Percentiles rank a stretch among this genome's conserved stretches.
Conservation (phyloP, 495 filamentous ascomycete genomes). For the Penicillium roqueforti region DNA sequence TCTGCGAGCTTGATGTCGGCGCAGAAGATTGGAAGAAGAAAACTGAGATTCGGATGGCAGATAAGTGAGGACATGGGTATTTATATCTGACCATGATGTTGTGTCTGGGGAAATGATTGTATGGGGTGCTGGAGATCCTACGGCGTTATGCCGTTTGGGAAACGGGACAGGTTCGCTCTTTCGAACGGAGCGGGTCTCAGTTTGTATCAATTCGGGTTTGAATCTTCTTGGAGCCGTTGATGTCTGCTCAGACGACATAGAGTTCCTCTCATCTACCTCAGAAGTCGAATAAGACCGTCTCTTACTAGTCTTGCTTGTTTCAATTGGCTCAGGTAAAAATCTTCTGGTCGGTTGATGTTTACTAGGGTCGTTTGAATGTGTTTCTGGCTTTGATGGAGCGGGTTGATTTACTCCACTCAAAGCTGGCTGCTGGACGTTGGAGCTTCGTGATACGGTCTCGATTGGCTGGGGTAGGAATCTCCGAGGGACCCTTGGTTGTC, state of each 20-base stretch:
- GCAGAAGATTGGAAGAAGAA: slow-evolving; percentile 43
- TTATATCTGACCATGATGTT: neutral
- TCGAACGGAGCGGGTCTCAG: slow-evolving; percentile 46
- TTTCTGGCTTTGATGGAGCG: slow-evolving; percentile 6
- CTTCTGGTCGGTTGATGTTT: slow-evolving; percentile 15
- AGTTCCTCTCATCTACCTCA: slow-evolving; percentile 10
- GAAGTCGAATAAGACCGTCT: slow-evolving; percentile 3
- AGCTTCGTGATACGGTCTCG: slow-evolving; percentile 59
- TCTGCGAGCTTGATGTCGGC: slow-evolving; percentile 37
- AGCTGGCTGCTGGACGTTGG: slow-evolving; percentile 39
- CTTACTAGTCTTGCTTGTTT: slow-evolving; percentile 26
- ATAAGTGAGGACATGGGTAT: neutral
- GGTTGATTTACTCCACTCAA: neutral
- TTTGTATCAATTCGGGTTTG: slow-evolving; percentile 56
- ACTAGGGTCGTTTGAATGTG: slow-evolving; percentile 1
- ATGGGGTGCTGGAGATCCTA: neutral
- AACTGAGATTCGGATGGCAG: slow-evolving; percentile 40
- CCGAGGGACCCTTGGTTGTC: slow-evolving; percentile 5
- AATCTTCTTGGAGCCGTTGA: slow-evolving; percentile 41
- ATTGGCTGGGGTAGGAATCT: slow-evolving; percentile 59
- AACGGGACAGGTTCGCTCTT: slow-evolving; percentile 21
- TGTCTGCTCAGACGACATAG: slow-evolving; percentile 4
- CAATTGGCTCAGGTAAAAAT: slow-evolving; percentile 29
- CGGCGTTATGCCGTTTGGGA: slow-evolving; percentile 16
- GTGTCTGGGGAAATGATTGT: neutral